These are phyloP conservation scores for Durio zibethinus DNA, from an alignment of 345 rosid species.

Conservation along the genomic window DNA sequence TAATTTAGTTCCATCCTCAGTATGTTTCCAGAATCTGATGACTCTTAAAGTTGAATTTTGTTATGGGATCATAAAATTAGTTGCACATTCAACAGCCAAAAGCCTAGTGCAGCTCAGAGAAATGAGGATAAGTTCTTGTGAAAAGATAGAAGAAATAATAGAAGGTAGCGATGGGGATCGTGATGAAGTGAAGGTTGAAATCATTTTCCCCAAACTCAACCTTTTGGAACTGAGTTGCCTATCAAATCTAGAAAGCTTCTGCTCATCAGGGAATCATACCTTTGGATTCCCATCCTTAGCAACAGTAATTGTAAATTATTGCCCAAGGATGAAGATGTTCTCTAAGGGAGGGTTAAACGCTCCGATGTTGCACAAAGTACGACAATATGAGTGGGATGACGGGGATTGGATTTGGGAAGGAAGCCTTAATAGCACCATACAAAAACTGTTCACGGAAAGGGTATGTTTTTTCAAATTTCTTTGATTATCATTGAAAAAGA, in stretches of 20 bases:
- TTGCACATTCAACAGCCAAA: not conserved
- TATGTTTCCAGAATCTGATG: not conserved
- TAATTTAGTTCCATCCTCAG: not conserved
- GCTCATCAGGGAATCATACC: not conserved
- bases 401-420: not conserved
- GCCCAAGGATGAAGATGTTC: not conserved
- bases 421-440: not conserved
- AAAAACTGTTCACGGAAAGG: not conserved
- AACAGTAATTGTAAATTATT: not conserved
- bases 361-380: not conserved
- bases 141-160: not conserved
- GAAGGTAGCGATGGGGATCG: not conserved
- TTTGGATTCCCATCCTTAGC: not conserved
- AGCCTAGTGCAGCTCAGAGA: not conserved
- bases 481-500: not conserved
- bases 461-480: not conserved
- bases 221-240: not conserved
- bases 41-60: rapidly evolving
- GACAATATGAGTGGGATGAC: not conserved
- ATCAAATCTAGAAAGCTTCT: not conserved
- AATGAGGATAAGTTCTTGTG: not conserved
- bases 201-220: not conserved
- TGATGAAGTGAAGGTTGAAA: not conserved
- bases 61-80: not conserved
- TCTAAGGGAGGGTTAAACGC: not conserved